A percentile compares a stretch with the other conserved stretches of the same genome.
These are phyloP conservation scores for Pholiota microspora DNA, from an alignment of 768 basidiomycete genomes.

Conservation along the genomic window DNA sequence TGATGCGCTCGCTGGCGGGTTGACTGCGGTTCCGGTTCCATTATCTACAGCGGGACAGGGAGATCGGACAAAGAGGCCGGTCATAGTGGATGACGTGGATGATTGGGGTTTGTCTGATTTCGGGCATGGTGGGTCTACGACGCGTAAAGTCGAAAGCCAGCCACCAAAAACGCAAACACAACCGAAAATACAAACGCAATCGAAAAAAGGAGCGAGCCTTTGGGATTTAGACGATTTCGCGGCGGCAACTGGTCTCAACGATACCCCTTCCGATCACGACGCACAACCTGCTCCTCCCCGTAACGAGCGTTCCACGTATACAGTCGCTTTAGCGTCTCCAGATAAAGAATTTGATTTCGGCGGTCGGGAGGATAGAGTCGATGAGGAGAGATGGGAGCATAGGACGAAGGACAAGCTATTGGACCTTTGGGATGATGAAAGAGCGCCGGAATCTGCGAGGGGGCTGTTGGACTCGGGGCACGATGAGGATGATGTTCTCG, in stretches of 20 bases:
- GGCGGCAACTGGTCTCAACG: neutral
- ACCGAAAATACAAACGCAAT: neutral
- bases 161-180: constrained; percentile 15
- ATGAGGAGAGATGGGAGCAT: neutral
- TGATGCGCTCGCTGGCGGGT: constrained; percentile 32
- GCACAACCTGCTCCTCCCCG: neutral
- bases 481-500: constrained; percentile 73
- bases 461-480: neutral
- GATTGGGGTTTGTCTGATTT: constrained; percentile 51
- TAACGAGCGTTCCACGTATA: neutral
- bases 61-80: neutral
- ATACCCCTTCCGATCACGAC: constrained; percentile 7
- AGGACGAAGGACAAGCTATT: constrained; percentile 16
- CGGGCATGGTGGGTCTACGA: constrained; percentile 16
- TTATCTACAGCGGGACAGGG: neutral
- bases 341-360: constrained; percentile 67
- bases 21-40: constrained; percentile 14
- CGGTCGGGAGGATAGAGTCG: constrained; percentile 35
- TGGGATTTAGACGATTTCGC: neutral
- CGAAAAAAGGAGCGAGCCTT: neutral
- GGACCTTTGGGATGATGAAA: constrained; percentile 18
- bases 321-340: constrained; percentile 30
- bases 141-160: constrained; percentile 11
- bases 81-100: constrained; percentile 23
- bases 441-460: neutral